Conservation (phyloP, 2,329 filamentous ascomycete genomes). For the Dactylellina leptospora region DNA sequence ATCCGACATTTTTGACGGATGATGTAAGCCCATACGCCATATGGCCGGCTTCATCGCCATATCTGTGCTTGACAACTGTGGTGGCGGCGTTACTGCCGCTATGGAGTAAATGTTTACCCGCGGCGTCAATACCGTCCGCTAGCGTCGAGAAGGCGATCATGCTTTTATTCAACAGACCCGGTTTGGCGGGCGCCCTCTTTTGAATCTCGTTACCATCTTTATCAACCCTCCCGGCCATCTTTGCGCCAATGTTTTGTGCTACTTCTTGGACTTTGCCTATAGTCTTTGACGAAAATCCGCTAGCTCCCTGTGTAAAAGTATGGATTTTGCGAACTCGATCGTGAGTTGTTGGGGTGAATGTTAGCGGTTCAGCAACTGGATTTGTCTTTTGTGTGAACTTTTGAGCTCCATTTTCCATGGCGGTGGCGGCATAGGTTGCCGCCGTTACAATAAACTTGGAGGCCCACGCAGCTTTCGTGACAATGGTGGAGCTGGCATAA, state of each 20-base stretch:
- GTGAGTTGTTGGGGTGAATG: slow-evolving; percentile 86
- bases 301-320: slow-evolving; percentile 81
- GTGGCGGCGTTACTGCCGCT: slow-evolving; percentile 80
- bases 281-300: slow-evolving; percentile 81
- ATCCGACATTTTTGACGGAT: slow-evolving; percentile 92
- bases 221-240: slow-evolving; percentile 71
- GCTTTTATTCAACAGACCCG: slow-evolving; percentile 91
- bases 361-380: slow-evolving; percentile 80
- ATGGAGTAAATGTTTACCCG: slow-evolving; percentile 78
- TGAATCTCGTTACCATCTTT: slow-evolving; percentile 60
- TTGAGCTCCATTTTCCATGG: slow-evolving; percentile 79
- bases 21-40: slow-evolving; percentile 79
- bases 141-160: slow-evolving; percentile 96
- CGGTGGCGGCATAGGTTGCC: slow-evolving; percentile 79
- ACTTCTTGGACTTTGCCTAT: slow-evolving; percentile 83
- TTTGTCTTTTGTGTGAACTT: slow-evolving; percentile 81
- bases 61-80: slow-evolving; percentile 86
- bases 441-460: slow-evolving; percentile 92
- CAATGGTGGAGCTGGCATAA: slow-evolving; percentile 86
- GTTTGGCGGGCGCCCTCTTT: slow-evolving; percentile 73
- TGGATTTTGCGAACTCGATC: slow-evolving; percentile 87
- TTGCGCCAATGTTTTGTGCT: slow-evolving; percentile 88
- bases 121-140: slow-evolving; percentile 90
- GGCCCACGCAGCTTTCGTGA: slow-evolving; percentile 84
- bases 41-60: slow-evolving; percentile 83